phyloP scores from a whole-genome alignment of 2,329 filamentous ascomycete genomes.

The Tolypocladium tundrense region DNA sequence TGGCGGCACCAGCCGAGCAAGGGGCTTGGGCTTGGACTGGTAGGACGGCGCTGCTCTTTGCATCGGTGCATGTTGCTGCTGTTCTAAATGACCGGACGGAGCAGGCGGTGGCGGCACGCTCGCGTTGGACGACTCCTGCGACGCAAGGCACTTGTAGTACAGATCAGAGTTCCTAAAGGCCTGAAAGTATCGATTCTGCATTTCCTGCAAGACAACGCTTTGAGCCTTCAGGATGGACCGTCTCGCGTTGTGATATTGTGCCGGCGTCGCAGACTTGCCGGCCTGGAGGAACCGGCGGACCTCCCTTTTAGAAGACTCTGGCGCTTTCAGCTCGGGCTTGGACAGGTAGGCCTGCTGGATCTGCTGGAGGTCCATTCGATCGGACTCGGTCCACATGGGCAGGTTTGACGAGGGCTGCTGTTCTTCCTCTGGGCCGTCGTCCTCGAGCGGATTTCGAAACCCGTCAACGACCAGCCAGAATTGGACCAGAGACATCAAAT shows the following conservation, averaged over 20 bases:
- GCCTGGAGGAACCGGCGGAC: conserved; percentile 72
- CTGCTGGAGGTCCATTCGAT: conserved; percentile 78
- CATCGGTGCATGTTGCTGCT: conserved; percentile 9
- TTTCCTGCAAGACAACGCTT: conserved; percentile 70
- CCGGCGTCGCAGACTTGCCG: conserved; percentile 63
- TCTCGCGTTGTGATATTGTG: conserved; percentile 75
- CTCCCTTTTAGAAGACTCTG: conserved; percentile 54
- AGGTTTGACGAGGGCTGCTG: conserved; percentile 48
- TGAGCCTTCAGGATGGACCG: conserved; percentile 75
- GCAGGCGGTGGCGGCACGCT: conserved; percentile 9
- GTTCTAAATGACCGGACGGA: not conserved
- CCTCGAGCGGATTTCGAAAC: conserved; percentile 86
- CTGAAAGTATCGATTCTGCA: conserved; percentile 71
- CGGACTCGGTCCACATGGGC: conserved; percentile 68
- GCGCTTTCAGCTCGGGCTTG: conserved; percentile 69
- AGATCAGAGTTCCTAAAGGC: conserved; percentile 87
- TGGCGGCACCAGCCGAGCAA: conserved; percentile 27
- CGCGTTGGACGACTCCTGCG: conserved; percentile 57
- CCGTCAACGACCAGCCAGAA: conserved; percentile 99
- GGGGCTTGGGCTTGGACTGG: conserved; percentile 32
- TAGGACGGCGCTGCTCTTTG: conserved; percentile 25
- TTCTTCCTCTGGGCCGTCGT: conserved; percentile 55
- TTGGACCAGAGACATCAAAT: conserved; percentile 80
- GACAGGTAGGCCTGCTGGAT: conserved; percentile 86
- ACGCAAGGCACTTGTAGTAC: conserved; percentile 91